These are phyloP conservation scores for Lecanicillium sp. DNA, from an alignment of 2,329 filamentous ascomycete genomes.

Conservation along the genomic window DNA sequence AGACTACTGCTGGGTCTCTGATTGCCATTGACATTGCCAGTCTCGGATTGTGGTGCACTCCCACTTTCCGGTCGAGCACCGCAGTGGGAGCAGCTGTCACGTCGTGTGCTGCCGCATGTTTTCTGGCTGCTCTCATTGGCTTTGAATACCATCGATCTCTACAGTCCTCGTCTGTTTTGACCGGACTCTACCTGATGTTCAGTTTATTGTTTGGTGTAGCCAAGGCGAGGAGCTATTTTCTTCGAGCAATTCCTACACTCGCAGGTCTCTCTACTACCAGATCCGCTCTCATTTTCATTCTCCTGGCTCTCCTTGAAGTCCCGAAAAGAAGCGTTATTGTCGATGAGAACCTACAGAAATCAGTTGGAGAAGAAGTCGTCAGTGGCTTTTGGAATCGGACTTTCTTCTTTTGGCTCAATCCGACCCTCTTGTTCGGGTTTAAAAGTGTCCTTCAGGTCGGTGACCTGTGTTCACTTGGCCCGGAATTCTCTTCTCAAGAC, in stretches of 20 bases:
- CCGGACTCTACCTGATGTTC: slow-evolving; percentile 22
- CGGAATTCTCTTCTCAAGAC: neutral
- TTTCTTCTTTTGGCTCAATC: slow-evolving; percentile 1
- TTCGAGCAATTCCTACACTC: slow-evolving; percentile 17
- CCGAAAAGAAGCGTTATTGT: slow-evolving; percentile 14
- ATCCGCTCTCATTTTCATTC: slow-evolving; percentile 16
- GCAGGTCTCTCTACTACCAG: slow-evolving; percentile 18
- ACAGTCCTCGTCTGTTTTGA: slow-evolving; percentile 22
- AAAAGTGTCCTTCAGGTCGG: neutral
- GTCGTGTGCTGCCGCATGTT: neutral
- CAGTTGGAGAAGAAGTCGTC: neutral
- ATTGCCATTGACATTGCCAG: neutral
- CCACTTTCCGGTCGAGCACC: neutral
- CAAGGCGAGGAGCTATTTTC: slow-evolving; percentile 22
- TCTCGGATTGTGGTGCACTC: neutral
- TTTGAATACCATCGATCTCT: slow-evolving; percentile 22
- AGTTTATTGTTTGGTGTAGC: slow-evolving; percentile 25
- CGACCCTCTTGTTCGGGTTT: neutral
- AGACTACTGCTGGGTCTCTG: neutral
- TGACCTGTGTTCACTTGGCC: slow-evolving; percentile 1
- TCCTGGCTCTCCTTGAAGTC: slow-evolving; percentile 22
- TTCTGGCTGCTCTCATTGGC: no score
- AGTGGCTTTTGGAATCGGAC: slow-evolving; percentile 1
- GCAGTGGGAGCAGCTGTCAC: neutral
- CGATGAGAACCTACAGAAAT: neutral